Evolutionary conservation across 306 rosid species (phyloP).

Genomic region (Rubus idaeus): DNA sequence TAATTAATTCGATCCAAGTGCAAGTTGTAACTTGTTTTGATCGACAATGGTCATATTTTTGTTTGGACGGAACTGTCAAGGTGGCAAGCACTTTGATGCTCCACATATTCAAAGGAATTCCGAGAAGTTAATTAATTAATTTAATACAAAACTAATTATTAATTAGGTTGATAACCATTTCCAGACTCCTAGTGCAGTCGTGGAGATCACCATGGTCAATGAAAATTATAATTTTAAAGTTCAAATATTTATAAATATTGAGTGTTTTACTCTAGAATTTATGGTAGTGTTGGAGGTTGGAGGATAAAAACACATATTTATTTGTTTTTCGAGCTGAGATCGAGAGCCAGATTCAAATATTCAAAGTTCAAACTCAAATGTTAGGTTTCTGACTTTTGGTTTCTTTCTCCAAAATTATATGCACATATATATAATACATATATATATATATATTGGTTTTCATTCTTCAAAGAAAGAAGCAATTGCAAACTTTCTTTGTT

Average conservation of each 20-base stretch:
- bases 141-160: not conserved
- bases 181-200: slow-evolving; percentile 6
- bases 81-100: slow-evolving; percentile 26
- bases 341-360: not conserved
- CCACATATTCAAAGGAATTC: slow-evolving; percentile 2
- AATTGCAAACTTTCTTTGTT: not conserved
- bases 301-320: not conserved
- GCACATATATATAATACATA: too few species aligned
- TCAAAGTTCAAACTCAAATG: slow-evolving; percentile 19
- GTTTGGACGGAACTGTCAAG: slow-evolving; percentile 4
- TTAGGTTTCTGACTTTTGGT: slow-evolving; percentile 3
- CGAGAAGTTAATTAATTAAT: not conserved
- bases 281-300: not conserved
- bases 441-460: not conserved
- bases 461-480: slow-evolving; percentile 1
- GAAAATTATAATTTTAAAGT: slow-evolving; percentile 3
- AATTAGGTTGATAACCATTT: not conserved
- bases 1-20: slow-evolving; percentile 15
- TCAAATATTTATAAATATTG: not conserved
- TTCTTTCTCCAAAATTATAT: not conserved
- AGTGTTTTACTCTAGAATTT: not conserved
- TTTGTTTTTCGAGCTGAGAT: not conserved
- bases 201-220: slow-evolving; percentile 14
- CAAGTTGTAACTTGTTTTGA: slow-evolving; percentile 10
- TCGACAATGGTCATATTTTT: not conserved